Evolutionary conservation across 495 filamentous ascomycete species (phyloP), one percentile per base, ranked within the genome.

Genomic region (Articulospora tetracladia): DNA sequence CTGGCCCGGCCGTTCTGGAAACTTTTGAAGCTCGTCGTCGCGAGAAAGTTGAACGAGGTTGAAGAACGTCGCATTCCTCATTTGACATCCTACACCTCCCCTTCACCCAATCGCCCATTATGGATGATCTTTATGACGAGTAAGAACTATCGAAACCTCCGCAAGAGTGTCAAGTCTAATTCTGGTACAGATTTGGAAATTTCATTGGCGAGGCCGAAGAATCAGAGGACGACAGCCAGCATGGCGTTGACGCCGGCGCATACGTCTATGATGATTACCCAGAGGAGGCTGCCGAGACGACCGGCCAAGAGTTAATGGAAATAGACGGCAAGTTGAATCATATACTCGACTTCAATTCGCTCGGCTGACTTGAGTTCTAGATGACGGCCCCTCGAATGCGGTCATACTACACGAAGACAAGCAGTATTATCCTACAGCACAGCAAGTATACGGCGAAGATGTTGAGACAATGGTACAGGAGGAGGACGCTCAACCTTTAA

Each of bases 341-440:
- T 26, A 7, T 1, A 36, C 8, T 17, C 19, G 26, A 11, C 20
- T 55, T 63, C 46, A 53, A 17, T 28, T 59, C 17, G 49, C 3
- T 59, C 41, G 23, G 23, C 52, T 63, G 47, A 66, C 61, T 70
- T 56, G 15, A 12, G 15, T 20, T 23, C 4, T 59, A 77, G 79
- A 86, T 73, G 91, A 96, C 51, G 93, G 91, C n/a, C 91, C 94
- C 20, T 97, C 93, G 7, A 98, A 98, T 73, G 93, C 93, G 46
- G 93, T 98, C 30, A 80, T 98, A 52, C 82, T 98, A 28, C 95
- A 98, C 71, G 94, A 98, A 77, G 95, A 98, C 76, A 98, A 98
- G 73, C 94, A 98, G 76, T 98, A 98, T 70, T 98, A 98, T 69
- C 95, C 94, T 19, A 96, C 91, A 25, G 95, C 94, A 27, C 86